Percentiles rank a stretch among this genome's conserved stretches.
These are phyloP conservation scores for Mucor plumbeus DNA, from an alignment of 371 early-diverging fungal species.

Conservation along the genomic window DNA sequence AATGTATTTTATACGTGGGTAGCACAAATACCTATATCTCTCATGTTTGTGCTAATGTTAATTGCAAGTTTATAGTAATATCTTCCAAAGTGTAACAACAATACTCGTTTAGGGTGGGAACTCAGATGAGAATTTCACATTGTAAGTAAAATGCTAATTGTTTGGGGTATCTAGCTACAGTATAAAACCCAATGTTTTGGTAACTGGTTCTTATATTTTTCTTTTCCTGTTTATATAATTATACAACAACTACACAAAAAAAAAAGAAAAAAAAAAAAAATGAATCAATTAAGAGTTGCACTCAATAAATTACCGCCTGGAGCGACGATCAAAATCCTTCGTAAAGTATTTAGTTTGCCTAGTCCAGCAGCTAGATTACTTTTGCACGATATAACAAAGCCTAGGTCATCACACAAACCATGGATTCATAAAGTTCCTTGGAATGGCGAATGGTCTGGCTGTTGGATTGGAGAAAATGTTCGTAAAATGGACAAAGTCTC, in stretches of 20 bases:
- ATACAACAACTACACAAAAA: no score
- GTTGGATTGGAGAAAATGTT: constrained; percentile 51
- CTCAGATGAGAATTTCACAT: neutral
- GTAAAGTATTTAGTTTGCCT: constrained; percentile 45
- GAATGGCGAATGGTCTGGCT: constrained; percentile 47
- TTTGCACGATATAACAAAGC: constrained; percentile 45
- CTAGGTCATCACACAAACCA: constrained; percentile 43
- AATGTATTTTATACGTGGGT: neutral
- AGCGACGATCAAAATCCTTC: constrained; percentile 43
- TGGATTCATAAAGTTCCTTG: constrained; percentile 49
- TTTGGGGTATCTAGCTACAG: no score
- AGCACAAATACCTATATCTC: neutral
- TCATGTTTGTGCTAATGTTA: neutral
- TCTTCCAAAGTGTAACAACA: neutral
- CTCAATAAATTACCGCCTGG: constrained; percentile 44
- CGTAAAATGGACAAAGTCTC: constrained; percentile 24
- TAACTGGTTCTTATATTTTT: no score
- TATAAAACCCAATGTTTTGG: no score
- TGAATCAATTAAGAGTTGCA: constrained; percentile 45
- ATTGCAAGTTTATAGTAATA: neutral
- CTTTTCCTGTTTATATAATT: no score
- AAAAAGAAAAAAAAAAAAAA: no score
- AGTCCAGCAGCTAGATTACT: constrained; percentile 47
- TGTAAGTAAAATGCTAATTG: no score
- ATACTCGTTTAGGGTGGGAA: neutral